Evolutionary conservation across 371 early-diverging fungal species (phyloP), one percentile per base, ranked within the genome.

Genomic region (Rhizopus stolonifer): DNA sequence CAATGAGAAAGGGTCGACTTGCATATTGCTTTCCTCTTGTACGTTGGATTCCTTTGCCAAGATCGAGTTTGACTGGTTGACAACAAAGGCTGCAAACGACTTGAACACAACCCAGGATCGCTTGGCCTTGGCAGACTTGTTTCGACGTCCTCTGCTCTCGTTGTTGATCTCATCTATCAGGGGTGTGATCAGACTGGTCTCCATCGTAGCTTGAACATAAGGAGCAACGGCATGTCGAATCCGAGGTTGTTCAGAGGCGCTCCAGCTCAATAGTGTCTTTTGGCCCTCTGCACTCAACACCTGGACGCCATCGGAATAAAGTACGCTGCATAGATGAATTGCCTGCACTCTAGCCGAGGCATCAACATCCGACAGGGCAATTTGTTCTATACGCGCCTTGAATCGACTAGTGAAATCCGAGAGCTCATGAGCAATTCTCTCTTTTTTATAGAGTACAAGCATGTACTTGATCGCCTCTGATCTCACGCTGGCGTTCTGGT

Each of bases 291-390:
- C 56, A 18, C 77, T 77, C 32, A 82, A 51, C 49, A 77, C 62
- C 14, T 70, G 67, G 40, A 72, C 72, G 24, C 74, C 67, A 24
- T 69, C 70, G 11, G 75, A 64, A 61, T 46, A 61, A 3, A 75
- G 46, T 14, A 46, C 23, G 33, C 61, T 51, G 68, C 73, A 60
- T 0, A 89, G 70, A 15, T 78, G 72, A 19, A 93, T 80, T 2
- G 92, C 89, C 11, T 77, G 80, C 8, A 80, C 61, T 25, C 90
- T 85, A 10, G 87, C 87, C 0, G 61, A 58, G 0, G 77, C 54
- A 56, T 94, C 92, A 0, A 80, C 65, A 40, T 97, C 98, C 11
- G 82, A 78, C 13, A 85, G 46, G 2, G 93, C 92, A 82, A 97
- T 89, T 53, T 94, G 89, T 31, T 93, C 68, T 11, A 95, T 61